These are phyloP conservation scores for Astrocystis sublimbata DNA, from an alignment of 495 filamentous ascomycete genomes.

Conservation along the genomic window DNA sequence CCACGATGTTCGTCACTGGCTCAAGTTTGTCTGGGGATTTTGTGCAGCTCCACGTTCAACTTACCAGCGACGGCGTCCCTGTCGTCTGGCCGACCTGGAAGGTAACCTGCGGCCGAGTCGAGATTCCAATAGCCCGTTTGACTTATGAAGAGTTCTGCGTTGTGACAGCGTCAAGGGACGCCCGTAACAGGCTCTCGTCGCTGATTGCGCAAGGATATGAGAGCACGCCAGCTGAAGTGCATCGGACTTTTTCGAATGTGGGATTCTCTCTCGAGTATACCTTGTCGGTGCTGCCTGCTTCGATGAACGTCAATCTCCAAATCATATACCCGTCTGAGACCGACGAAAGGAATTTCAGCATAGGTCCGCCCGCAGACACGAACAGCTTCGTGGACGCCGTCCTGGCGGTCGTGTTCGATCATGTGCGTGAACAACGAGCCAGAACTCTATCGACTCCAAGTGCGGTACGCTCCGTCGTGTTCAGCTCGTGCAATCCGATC, in stretches of 20 bases:
- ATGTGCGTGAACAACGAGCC: conserved; percentile 75
- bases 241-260: conserved; percentile 68
- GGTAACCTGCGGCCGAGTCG: conserved; percentile 74
- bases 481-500: conserved; percentile 84
- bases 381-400: conserved; percentile 85
- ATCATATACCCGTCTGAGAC: conserved; percentile 74
- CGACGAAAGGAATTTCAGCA: conserved; percentile 66
- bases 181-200: conserved; percentile 46
- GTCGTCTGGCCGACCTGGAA: conserved; percentile 84
- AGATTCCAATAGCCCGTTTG: conserved; percentile 74
- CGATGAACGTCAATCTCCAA: conserved; percentile 84
- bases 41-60: conserved; percentile 84
- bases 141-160: conserved; percentile 71
- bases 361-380: conserved; percentile 76
- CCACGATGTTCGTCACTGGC: conserved; percentile 85
- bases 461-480: conserved; percentile 80
- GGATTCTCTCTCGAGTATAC: conserved; percentile 76
- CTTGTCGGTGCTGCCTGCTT: conserved; percentile 67
- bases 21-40: conserved; percentile 94
- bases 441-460: conserved; percentile 52
- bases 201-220: conserved; percentile 47
- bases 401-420: conserved; percentile 83
- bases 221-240: conserved; percentile 64
- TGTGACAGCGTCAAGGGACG: conserved; percentile 57
- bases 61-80: conserved; percentile 83